Percentiles rank a stretch among this genome's conserved stretches.
Conservation (phyloP, 176 grass and related monocot species). For the maize (Zea mays) region Zm-B73-REFERENCE-NAM-5.0 NC_050104.1:94881501-94882000, state of each 20-base stretch:
- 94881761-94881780: not conserved
- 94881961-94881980: not conserved
- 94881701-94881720: not conserved
- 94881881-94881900: not conserved
- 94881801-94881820: conserved; percentile 5
- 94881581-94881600: no score
- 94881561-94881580: no score
- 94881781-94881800: not conserved
- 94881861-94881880: conserved; percentile 40
- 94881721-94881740: not conserved
- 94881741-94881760: not conserved
- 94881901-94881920: no score
- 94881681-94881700: no score
- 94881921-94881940: conserved; percentile 30
- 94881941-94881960: conserved; percentile 37
- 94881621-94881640: no score
- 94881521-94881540: no score
- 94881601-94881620: no score
- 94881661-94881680: no score
- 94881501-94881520: no score
- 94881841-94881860: conserved; percentile 31
- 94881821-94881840: conserved; percentile 3
- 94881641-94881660: no score
- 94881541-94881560: no score
- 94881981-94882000: conserved; percentile 34